A percentile compares a stretch with the other conserved stretches of the same genome.
phyloP scores from a whole-genome alignment of 495 filamentous ascomycete genomes.

The Usnea hakonensis region DNA sequence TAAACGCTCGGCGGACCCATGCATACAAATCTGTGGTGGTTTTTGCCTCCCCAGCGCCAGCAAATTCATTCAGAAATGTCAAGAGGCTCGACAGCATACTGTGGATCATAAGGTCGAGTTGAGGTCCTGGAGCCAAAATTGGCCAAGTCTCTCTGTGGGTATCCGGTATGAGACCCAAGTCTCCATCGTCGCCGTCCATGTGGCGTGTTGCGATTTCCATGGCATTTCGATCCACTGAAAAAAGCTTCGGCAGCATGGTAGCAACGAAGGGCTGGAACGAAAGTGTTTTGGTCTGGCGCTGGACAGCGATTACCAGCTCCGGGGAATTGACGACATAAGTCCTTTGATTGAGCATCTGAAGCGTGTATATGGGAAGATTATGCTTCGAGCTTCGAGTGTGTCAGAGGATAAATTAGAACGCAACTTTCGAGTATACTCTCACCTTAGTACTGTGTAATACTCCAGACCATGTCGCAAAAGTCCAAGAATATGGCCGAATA shows the following conservation, averaged over 20 bases:
- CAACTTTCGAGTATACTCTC: background rate
- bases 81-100: background rate
- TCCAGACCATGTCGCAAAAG: conserved; percentile 32
- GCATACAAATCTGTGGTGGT: conserved; percentile 13
- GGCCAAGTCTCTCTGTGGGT: background rate
- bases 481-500: conserved; percentile 39
- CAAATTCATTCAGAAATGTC: background rate
- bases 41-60: background rate
- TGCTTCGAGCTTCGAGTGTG: background rate
- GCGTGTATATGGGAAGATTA: conserved; percentile 32
- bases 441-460: conserved; percentile 28
- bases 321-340: conserved; percentile 40
- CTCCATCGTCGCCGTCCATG: conserved; percentile 8
- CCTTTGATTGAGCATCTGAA: conserved; percentile 34
- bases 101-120: background rate
- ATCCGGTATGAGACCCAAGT: background rate
- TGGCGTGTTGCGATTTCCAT: conserved; percentile 13
- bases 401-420: background rate
- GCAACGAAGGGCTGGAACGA: conserved; percentile 34
- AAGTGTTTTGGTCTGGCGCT: conserved; percentile 34
- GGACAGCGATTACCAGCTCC: conserved; percentile 31
- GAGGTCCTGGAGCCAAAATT: conserved; percentile 10
- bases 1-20: conserved; percentile 40
- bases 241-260: conserved; percentile 18
- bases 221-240: conserved; percentile 5